Conservation (phyloP, 768 basidiomycete genomes). For the Calocybe indica region DNA sequence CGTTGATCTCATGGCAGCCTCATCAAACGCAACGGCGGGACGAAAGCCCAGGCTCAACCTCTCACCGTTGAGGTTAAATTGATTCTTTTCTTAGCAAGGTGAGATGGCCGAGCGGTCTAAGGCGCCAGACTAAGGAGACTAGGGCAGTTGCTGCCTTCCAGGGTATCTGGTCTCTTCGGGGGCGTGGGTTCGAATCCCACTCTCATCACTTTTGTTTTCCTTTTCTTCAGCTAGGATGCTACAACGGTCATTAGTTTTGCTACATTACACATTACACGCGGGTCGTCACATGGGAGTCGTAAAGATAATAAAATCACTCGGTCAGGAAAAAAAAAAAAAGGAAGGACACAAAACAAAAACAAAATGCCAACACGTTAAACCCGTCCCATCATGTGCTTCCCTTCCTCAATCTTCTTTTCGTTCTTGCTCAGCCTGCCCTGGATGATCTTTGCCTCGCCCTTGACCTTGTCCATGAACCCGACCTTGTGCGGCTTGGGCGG, state of each 20-base stretch:
- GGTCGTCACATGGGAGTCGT: too few species aligned
- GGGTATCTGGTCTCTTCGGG: not conserved
- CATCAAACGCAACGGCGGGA: too few species aligned
- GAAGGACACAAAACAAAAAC: not conserved
- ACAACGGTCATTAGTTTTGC: too few species aligned
- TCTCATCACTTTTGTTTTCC: slow-evolving; percentile 17
- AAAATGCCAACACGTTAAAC: slow-evolving; percentile 4
- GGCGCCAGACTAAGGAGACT: slow-evolving; percentile 74
- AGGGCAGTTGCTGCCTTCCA: slow-evolving; percentile 2
- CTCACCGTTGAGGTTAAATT: too few species aligned
- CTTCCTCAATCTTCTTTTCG: slow-evolving; percentile 30
- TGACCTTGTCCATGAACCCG: slow-evolving; percentile 28
- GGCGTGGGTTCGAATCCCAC: slow-evolving; percentile 39
- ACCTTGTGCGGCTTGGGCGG: slow-evolving; percentile 14
- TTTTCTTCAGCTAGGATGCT: not conserved
- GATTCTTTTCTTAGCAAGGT: too few species aligned
- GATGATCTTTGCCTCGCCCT: slow-evolving; percentile 34
- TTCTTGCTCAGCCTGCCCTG: slow-evolving; percentile 29
- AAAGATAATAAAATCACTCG: too few species aligned
- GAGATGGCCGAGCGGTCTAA: slow-evolving; percentile 89
- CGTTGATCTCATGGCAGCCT: too few species aligned
- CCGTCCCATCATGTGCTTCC: slow-evolving; percentile 27
- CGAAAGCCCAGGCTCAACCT: too few species aligned
- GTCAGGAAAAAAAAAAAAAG: not conserved
- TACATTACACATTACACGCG: too few species aligned